These are phyloP conservation scores for Penicillium hordei DNA, from an alignment of 2,329 filamentous ascomycete genomes.

Conservation along the genomic window DNA sequence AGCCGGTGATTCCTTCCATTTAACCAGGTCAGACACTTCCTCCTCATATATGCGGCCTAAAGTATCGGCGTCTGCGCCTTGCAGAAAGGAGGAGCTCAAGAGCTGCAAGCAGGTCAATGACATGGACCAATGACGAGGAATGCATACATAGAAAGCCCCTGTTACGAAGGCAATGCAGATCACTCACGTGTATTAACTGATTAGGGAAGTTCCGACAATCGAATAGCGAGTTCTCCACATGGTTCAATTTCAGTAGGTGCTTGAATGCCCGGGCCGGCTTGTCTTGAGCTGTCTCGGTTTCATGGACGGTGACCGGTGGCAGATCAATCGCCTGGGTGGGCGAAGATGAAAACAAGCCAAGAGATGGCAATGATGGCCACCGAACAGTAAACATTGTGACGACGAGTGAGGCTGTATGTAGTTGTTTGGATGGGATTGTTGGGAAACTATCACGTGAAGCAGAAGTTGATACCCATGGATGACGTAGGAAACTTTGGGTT, in stretches of 20 bases:
- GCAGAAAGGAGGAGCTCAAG: constrained; percentile 78
- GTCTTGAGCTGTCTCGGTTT: constrained; percentile 76
- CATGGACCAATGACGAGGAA: not conserved
- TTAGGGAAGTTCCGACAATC: constrained; percentile 76
- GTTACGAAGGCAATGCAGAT: not conserved
- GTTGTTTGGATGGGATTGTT: constrained; percentile 20
- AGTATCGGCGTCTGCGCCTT: constrained; percentile 72
- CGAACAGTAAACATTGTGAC: constrained; percentile 24
- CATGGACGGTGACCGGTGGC: constrained; percentile 69
- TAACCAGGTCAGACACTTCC: constrained; percentile 69
- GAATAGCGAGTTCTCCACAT: constrained; percentile 82
- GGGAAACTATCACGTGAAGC: constrained; percentile 19
- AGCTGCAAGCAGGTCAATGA: constrained; percentile 48
- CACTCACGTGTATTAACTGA: constrained; percentile 69
- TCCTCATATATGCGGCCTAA: constrained; percentile 78
- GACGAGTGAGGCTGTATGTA: not conserved
- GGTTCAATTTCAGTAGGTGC: constrained; percentile 87
- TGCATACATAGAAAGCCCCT: not conserved
- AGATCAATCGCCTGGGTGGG: constrained; percentile 46
- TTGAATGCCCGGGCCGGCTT: constrained; percentile 81
- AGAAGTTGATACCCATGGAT: not conserved
- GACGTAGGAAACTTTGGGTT: constrained; percentile 13
- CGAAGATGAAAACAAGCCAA: constrained; percentile 28
- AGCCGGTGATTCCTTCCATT: constrained; percentile 79
- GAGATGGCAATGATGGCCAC: constrained; percentile 24